Evolutionary conservation across 2,329 filamentous ascomycete species (phyloP).

Genomic region (Paecilomyces variotii): DNA sequence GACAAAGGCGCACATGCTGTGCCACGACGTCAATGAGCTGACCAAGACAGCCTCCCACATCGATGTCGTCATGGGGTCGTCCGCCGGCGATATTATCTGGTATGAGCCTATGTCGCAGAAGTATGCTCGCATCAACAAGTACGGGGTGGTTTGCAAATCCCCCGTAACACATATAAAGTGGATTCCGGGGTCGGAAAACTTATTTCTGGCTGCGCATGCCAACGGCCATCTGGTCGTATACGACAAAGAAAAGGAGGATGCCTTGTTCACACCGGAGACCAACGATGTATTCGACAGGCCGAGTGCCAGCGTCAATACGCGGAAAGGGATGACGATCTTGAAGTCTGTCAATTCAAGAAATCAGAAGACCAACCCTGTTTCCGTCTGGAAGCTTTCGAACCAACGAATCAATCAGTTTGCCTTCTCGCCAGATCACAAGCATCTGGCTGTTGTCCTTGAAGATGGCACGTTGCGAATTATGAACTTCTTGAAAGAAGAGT

Average conservation of each 20-base stretch:
- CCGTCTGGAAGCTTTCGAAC: slow-evolving; percentile 86
- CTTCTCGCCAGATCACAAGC: slow-evolving; percentile 81
- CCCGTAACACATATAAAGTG: slow-evolving; percentile 82
- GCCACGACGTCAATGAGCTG: slow-evolving; percentile 80
- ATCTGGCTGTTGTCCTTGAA: slow-evolving; percentile 84
- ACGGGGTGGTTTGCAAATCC: slow-evolving; percentile 80
- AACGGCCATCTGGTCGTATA: slow-evolving; percentile 89
- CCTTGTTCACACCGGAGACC: slow-evolving; percentile 63
- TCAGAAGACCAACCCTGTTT: slow-evolving; percentile 86
- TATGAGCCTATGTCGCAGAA: slow-evolving; percentile 95
- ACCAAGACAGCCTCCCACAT: slow-evolving; percentile 76
- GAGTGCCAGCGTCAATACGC: slow-evolving; percentile 19
- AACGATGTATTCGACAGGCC: slow-evolving; percentile 22
- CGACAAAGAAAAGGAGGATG: slow-evolving; percentile 94
- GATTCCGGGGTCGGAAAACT: slow-evolving; percentile 87
- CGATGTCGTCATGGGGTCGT: slow-evolving; percentile 92
- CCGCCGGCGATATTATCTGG: slow-evolving; percentile 95
- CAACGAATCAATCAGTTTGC: slow-evolving; percentile 84
- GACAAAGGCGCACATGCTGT: slow-evolving; percentile 90
- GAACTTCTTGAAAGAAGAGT: slow-evolving; percentile 87
- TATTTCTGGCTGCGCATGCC: slow-evolving; percentile 87
- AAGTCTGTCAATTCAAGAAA: slow-evolving; percentile 93
- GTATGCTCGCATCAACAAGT: slow-evolving; percentile 94
- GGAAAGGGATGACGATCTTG: slow-evolving; percentile 56
- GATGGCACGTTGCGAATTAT: slow-evolving; percentile 85